These are phyloP conservation scores for Diacronema lutheri DNA, from an alignment of 78 protist genomes.

Conservation along the genomic window DNA sequence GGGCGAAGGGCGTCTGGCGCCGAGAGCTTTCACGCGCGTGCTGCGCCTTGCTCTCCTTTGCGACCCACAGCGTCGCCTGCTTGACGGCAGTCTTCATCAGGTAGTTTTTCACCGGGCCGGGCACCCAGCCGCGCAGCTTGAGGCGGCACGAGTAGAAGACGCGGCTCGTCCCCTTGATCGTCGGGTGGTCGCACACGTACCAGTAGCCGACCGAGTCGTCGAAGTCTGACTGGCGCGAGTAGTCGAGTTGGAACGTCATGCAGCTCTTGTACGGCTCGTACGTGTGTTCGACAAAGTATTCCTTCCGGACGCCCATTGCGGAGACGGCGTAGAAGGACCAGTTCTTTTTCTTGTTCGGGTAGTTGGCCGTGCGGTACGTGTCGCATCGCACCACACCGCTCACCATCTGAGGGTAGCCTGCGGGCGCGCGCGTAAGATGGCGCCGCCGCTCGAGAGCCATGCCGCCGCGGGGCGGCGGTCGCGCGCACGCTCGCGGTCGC, in stretches of 20 bases:
- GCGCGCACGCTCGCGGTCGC: too few species aligned
- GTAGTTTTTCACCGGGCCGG: not conserved
- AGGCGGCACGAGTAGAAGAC: constrained; percentile 7
- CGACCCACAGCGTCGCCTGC: not conserved
- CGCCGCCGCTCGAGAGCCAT: too few species aligned
- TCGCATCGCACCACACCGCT: not conserved
- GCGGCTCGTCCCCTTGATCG: not conserved
- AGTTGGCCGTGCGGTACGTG: not conserved
- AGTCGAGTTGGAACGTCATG: not conserved
- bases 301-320: not conserved
- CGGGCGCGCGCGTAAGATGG: too few species aligned
- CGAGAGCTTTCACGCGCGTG: too few species aligned
- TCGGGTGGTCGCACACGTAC: not conserved
- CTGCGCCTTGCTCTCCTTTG: too few species aligned
- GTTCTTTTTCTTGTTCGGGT: not conserved
- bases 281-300: not conserved
- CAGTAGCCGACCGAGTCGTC: constrained; percentile 14
- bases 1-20: too few species aligned
- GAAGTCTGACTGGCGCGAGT: not conserved
- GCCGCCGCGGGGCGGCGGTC: too few species aligned
- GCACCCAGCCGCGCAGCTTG: constrained; percentile 16
- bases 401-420: not conserved
- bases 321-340: not conserved
- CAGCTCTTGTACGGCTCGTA: not conserved
- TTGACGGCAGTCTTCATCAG: not conserved